phyloP scores from a whole-genome alignment of 768 basidiomycete genomes.

The Strobilomyces echinocephalus region DNA sequence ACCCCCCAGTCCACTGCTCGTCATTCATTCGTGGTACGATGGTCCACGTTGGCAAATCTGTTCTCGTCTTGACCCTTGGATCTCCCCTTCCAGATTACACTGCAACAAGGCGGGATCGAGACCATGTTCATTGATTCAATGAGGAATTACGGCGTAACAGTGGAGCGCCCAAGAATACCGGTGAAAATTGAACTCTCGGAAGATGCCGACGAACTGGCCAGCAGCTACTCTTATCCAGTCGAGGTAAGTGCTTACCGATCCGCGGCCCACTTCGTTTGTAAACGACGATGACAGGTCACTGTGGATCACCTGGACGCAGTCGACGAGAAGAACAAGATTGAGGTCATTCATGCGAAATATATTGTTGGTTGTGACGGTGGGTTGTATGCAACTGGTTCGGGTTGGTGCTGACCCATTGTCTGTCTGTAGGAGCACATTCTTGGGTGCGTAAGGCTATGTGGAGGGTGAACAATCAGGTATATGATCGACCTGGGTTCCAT shows the following conservation, averaged over 20 bases:
- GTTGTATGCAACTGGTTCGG: neutral
- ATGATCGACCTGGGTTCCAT: neutral
- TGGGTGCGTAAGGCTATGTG: slow-evolving; percentile 44
- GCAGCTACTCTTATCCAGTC: slow-evolving; percentile 26
- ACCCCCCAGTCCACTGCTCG: neutral
- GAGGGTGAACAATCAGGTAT: slow-evolving; percentile 45
- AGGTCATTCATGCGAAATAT: slow-evolving; percentile 31
- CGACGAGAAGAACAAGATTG: slow-evolving; percentile 29
- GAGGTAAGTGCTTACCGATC: slow-evolving; percentile 15
- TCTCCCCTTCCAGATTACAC: slow-evolving; percentile 25
- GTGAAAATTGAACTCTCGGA: slow-evolving; percentile 20
- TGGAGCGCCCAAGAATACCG: slow-evolving; percentile 14
- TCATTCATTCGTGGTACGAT: neutral
- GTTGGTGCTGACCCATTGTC: neutral
- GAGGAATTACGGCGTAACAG: neutral
- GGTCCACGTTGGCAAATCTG: neutral
- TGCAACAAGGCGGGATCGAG: slow-evolving; percentile 30
- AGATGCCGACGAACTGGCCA: slow-evolving; percentile 8
- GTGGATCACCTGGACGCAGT: slow-evolving; percentile 20
- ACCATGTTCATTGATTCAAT: neutral
- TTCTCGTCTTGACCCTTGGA: neutral
- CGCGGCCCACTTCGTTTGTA: neutral
- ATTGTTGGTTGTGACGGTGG: slow-evolving; percentile 34
- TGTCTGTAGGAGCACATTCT: slow-evolving; percentile 40
- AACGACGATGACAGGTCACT: slow-evolving; percentile 15